These are phyloP conservation scores for Closterium sp. DNA, from an alignment of 139 green algal species.

Conservation along the genomic window DNA sequence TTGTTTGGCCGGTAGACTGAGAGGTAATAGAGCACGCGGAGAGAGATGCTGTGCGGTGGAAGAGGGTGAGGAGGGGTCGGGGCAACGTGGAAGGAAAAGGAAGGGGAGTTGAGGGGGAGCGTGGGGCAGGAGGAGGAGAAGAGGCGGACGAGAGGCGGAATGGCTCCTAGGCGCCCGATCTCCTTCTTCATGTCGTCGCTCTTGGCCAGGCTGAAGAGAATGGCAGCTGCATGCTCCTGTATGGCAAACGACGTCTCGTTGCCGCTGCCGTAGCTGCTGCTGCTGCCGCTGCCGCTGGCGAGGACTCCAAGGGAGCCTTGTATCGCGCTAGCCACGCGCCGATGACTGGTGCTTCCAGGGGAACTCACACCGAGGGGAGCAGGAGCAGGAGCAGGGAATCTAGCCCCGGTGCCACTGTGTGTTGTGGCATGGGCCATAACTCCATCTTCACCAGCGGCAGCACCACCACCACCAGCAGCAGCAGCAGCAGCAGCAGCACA, in stretches of 20 bases:
- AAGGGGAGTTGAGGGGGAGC: background rate
- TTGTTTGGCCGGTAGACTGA: background rate
- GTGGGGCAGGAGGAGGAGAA: background rate
- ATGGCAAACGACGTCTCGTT: background rate
- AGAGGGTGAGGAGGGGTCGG: background rate
- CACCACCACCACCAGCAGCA: too few species aligned
- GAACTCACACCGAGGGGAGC: background rate
- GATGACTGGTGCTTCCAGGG: background rate
- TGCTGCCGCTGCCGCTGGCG: background rate
- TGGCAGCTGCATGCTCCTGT: background rate
- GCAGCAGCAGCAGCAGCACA: background rate
- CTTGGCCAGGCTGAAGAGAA: conserved; percentile 4
- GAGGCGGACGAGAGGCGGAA: background rate
- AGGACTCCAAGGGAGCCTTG: background rate
- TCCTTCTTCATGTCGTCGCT: conserved; percentile 2
- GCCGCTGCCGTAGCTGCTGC: background rate
- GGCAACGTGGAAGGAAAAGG: background rate
- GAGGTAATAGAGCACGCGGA: conserved; percentile 8
- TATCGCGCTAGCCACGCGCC: background rate
- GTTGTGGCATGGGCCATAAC: too few species aligned
- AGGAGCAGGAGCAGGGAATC: background rate
- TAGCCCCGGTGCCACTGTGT: background rate
- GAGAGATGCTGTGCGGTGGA: background rate
- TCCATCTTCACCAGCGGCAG: too few species aligned
- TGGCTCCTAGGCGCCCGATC: background rate